A percentile compares a stretch with the other conserved stretches of the same genome.
Conservation (phyloP, 208 protist species). For the Trypanosoma mega region DNA sequence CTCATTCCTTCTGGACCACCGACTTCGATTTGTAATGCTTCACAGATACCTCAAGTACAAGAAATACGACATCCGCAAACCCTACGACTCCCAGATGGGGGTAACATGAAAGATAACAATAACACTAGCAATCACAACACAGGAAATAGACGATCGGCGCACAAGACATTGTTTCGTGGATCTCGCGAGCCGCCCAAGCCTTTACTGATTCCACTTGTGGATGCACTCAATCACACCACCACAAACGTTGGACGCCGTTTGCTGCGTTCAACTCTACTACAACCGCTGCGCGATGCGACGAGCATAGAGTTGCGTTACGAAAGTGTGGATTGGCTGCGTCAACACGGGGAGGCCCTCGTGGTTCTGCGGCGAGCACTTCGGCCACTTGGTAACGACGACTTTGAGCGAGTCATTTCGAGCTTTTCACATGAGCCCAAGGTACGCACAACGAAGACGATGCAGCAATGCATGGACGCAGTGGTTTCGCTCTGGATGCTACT, state of each 20-base stretch:
- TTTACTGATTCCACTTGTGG: conserved; percentile 41
- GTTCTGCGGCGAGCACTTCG: conserved; percentile 21
- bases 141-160: not conserved
- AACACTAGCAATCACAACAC: not conserved
- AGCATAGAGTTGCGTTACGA: conserved; percentile 74
- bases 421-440: conserved; percentile 31
- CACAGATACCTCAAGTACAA: no score
- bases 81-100: no score
- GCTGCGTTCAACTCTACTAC: conserved; percentile 64
- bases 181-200: conserved; percentile 5
- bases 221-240: conserved; percentile 58
- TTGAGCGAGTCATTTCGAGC: conserved; percentile 25
- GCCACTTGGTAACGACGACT: conserved; percentile 14
- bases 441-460: conserved; percentile 21
- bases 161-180: conserved; percentile 24
- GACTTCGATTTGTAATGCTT: no score
- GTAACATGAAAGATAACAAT: no score
- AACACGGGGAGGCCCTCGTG: conserved; percentile 26
- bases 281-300: conserved; percentile 63
- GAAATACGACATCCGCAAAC: no score
- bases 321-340: conserved; percentile 64
- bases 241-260: conserved; percentile 76
- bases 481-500: conserved; percentile 23
- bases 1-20: conserved; percentile 31
- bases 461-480: conserved; percentile 26